Conservation (phyloP, 169 alveolate species). For the Plasmodium chabaudi region DNA sequence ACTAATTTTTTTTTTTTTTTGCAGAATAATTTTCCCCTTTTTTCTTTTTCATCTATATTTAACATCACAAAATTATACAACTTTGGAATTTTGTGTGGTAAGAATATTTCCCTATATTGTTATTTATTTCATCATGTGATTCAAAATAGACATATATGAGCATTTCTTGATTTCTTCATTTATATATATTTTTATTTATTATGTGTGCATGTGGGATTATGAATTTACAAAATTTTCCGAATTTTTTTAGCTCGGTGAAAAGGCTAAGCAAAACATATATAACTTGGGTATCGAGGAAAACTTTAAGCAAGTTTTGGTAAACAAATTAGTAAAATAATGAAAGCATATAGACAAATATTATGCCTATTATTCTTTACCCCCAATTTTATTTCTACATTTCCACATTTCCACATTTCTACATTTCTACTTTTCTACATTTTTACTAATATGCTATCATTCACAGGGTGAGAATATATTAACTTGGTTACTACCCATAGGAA, state of each 20-base stretch:
- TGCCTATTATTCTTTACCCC: no score
- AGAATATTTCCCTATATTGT: not conserved
- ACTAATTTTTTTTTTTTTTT: constrained; percentile 6
- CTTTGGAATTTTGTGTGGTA: constrained; percentile 59
- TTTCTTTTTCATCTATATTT: constrained; percentile 36
- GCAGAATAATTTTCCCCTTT: constrained; percentile 55
- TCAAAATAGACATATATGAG: not conserved
- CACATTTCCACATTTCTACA: not conserved
- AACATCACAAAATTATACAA: constrained; percentile 50
- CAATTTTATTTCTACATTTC: not conserved
- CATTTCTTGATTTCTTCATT: no score
- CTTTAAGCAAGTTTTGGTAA: constrained; percentile 57
- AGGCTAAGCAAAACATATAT: constrained; percentile 34
- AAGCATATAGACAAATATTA: no score
- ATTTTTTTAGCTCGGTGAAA: constrained; percentile 24
- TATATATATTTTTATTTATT: not conserved
- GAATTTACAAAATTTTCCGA: not conserved
- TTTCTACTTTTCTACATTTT: not conserved
- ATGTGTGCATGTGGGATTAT: not conserved
- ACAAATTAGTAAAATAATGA: not conserved
- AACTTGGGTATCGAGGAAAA: constrained; percentile 70
- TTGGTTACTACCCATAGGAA: constrained; percentile 57
- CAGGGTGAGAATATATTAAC: constrained; percentile 47
- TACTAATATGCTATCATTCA: not conserved
- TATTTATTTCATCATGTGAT: no score